Evolutionary conservation across 768 basidiomycete species (phyloP).

Genomic region (Gelatoporia subvermispora): DNA sequence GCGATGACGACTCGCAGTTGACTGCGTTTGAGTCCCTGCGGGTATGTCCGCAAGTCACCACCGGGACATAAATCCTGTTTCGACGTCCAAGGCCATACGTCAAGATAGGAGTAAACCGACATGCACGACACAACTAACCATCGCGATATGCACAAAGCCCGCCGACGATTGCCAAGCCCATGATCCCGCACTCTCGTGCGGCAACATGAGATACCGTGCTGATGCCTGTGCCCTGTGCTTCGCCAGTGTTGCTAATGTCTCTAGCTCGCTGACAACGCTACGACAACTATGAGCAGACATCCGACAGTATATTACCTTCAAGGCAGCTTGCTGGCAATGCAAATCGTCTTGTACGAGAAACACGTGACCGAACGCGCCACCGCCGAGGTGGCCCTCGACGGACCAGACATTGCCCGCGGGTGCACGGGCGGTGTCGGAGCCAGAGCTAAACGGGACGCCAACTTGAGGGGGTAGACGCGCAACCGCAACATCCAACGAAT

Average conservation of each 20-base stretch:
- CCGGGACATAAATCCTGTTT: constrained; percentile 14
- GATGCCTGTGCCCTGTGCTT: neutral
- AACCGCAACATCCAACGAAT: too few species aligned
- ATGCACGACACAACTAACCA: constrained; percentile 4
- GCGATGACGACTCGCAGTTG: constrained; percentile 14
- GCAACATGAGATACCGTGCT: constrained; percentile 16
- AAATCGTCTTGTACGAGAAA: constrained; percentile 12
- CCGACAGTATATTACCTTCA: constrained; percentile 17
- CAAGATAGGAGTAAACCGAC: neutral
- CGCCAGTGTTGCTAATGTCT: constrained; percentile 9
- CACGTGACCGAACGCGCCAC: constrained; percentile 17
- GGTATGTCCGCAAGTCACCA: constrained; percentile 14
- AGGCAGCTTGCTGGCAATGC: constrained; percentile 5
- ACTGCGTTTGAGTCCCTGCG: neutral
- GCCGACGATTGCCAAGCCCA: constrained; percentile 12
- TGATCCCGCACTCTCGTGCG: neutral
- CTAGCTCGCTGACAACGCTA: constrained; percentile 17
- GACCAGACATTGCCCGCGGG: constrained; percentile 1
- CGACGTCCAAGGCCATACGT: neutral
- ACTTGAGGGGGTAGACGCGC: too few species aligned
- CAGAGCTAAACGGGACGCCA: too few species aligned
- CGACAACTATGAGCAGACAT: constrained; percentile 7
- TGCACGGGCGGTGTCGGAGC: neutral
- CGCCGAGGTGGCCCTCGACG: constrained; percentile 8
- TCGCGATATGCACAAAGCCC: constrained; percentile 17